Base-by-base conservation (phyloP, 257 asterid genomes). In the Jasminum sambac region DNA sequence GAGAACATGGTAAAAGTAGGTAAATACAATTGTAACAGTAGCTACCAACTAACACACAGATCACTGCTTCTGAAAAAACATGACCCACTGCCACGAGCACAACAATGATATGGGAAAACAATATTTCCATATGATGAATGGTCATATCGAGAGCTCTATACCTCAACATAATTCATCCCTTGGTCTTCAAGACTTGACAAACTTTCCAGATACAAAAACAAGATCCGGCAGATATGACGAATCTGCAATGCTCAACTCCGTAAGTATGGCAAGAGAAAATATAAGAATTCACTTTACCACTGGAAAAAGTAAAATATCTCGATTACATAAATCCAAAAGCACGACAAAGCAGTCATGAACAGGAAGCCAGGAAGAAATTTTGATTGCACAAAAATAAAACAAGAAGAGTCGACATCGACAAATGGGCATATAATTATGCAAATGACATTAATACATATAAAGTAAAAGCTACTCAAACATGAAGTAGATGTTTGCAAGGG, bases 131-230 rank as follows among this genome's bases (percentile, higher is more conserved):
- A 52, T 65, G 55, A 50, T 52, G 23, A 34, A 67, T 30, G 63
- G 50, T 70, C 52, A 74, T 63, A 70, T 30, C 36, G 39, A 46
- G 74, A 66, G 68, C 64, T 52, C 72, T 85, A 73, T 46, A 94
- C 99, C 97, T 91, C 99, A 68, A 94, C 95, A 74, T 94, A 94
- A 78, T 94, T 94, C 85, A 94, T 82, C 64, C 97, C 97, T 77
- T 91, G 99, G 84, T 94, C 99, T 84, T 94, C 99, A 67, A 91
- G 97, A 85, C 97, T 94, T 48, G 99, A 94, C 75, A 94, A 80
- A 82, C 99, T 94, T 85, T 94, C 99, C 81, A 94, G 88, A 94
- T 94, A 85, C 99, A 94, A 79, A 94, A 44, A 89, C 99, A 40
- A 94, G 96, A 72, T 94, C 99, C 72, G 82, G 86, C 62, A 94